These are phyloP conservation scores for Jaminaea rosea DNA, from an alignment of 1,284 basidiomycete species.

Conservation along the genomic window DNA sequence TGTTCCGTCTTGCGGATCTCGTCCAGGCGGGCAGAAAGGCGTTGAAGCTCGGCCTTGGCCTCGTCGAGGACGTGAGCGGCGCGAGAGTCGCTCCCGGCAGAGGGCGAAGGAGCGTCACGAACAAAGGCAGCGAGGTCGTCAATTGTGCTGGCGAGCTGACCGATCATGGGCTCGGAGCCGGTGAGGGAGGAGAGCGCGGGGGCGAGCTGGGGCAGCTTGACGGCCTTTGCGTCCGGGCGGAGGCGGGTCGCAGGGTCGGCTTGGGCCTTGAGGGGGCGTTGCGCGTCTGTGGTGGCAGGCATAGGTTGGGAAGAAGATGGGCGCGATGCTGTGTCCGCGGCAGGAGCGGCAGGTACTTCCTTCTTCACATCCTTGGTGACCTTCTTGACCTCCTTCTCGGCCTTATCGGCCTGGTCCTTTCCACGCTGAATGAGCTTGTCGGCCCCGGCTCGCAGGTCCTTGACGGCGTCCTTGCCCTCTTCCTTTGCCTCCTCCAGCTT, in stretches of 20 bases:
- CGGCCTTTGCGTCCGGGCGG: constrained; percentile 32
- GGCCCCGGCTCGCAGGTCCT: constrained; percentile 23
- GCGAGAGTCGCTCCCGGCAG: too few species aligned
- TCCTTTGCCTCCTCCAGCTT: constrained; percentile 41
- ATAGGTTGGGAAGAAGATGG: constrained; percentile 5
- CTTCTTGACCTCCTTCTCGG: constrained; percentile 19
- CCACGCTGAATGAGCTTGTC: constrained; percentile 25
- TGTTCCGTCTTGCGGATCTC: constrained; percentile 74
- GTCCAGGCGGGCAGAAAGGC: constrained; percentile 69
- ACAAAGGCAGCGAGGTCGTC: constrained; percentile 82
- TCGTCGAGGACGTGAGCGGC: constrained; percentile 53
- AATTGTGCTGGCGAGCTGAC: constrained; percentile 84
- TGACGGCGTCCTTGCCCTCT: constrained; percentile 38
- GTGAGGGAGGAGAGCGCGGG: constrained; percentile 68
- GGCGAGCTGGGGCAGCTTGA: constrained; percentile 61
- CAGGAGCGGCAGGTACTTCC: constrained; percentile 4
- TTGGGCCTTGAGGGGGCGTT: constrained; percentile 36
- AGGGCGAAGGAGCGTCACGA: constrained; percentile 45
- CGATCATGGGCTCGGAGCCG: constrained; percentile 75
- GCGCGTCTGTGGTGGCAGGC: constrained; percentile 32
- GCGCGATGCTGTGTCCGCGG: too few species aligned
- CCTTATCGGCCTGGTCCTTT: constrained; percentile 52
- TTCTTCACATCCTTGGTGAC: constrained; percentile 1
- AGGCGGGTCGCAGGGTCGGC: constrained; percentile 20
- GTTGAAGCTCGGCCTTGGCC: constrained; percentile 67